Evolutionary conservation across 768 basidiomycete genomes (phyloP).

Genomic region (Pisolithus microcarpus): DNA sequence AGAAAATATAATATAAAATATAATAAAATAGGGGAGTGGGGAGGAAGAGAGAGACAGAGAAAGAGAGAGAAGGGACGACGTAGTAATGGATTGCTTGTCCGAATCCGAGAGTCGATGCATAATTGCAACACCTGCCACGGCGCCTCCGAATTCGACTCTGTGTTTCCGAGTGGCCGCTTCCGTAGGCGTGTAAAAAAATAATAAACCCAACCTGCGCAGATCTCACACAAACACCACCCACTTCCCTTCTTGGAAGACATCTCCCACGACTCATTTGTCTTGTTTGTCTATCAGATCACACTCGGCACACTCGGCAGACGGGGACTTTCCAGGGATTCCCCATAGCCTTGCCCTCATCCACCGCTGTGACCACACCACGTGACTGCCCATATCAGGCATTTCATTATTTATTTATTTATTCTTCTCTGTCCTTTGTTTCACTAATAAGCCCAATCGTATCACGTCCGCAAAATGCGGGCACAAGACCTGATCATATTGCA

Average conservation of each 20-base stretch:
- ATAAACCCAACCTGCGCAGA: slow-evolving; percentile 21
- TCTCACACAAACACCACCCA: slow-evolving; percentile 25
- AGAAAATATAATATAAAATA: background rate
- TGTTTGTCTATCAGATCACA: slow-evolving; percentile 24
- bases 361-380: slow-evolving; percentile 15
- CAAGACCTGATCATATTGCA: background rate
- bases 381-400: slow-evolving; percentile 14
- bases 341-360: slow-evolving; percentile 55
- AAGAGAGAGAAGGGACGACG: too few species aligned
- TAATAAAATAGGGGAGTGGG: slow-evolving; percentile 36
- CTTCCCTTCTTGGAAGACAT: slow-evolving; percentile 15
- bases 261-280: slow-evolving; percentile 15
- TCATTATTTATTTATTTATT: slow-evolving; percentile 1
- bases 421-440: background rate
- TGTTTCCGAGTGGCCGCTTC: slow-evolving; percentile 21
- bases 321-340: slow-evolving; percentile 68
- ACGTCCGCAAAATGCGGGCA: background rate
- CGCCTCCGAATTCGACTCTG: slow-evolving; percentile 20
- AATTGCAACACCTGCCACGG: slow-evolving; percentile 10
- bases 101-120: too few species aligned
- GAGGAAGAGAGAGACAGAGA: too few species aligned
- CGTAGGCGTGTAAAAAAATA: slow-evolving; percentile 11
- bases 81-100: too few species aligned
- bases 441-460: background rate
- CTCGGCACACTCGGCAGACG: slow-evolving; percentile 37